phyloP scores from a whole-genome alignment of 768 basidiomycete species.

The Mrakia gelida region DNA sequence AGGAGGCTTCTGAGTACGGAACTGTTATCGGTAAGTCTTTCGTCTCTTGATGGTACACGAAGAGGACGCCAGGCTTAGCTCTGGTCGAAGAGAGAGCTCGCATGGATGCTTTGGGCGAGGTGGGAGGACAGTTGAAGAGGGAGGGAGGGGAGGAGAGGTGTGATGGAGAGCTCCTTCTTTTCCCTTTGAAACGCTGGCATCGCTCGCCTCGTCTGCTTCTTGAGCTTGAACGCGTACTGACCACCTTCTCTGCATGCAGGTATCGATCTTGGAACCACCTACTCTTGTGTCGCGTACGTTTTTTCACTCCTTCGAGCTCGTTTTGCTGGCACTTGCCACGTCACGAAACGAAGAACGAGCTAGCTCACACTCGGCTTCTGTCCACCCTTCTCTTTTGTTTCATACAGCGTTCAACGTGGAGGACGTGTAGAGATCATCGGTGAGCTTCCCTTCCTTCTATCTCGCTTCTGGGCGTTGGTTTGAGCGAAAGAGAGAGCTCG shows the following conservation, averaged over 20 bases:
- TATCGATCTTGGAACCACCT: constrained; percentile 86
- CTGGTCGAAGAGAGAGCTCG: no score
- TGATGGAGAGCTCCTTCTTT: neutral
- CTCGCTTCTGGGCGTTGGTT: neutral
- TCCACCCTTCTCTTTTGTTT: neutral
- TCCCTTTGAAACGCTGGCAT: neutral
- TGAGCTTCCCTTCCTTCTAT: neutral
- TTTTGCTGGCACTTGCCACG: constrained; percentile 6
- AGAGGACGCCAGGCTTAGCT: no score
- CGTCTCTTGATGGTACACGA: neutral
- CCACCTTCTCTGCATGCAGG: constrained; percentile 18
- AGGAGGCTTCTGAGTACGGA: constrained; percentile 72
- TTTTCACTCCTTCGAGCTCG: neutral
- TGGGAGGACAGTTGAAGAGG: neutral
- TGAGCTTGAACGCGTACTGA: neutral
- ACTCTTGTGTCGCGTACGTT: constrained; percentile 91
- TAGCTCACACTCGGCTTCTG: constrained; percentile 20
- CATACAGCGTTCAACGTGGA: constrained; percentile 67
- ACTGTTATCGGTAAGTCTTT: constrained; percentile 72
- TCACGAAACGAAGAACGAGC: neutral
- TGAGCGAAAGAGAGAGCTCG: neutral
- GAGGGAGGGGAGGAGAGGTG: neutral
- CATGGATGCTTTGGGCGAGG: neutral
- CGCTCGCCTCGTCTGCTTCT: constrained; percentile 13
- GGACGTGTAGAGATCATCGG: constrained; percentile 74